Percentiles rank a stretch among this genome's conserved stretches.
Conservation (phyloP, 2,329 filamentous ascomycete species). For the Rutstroemia sp. region DNA sequence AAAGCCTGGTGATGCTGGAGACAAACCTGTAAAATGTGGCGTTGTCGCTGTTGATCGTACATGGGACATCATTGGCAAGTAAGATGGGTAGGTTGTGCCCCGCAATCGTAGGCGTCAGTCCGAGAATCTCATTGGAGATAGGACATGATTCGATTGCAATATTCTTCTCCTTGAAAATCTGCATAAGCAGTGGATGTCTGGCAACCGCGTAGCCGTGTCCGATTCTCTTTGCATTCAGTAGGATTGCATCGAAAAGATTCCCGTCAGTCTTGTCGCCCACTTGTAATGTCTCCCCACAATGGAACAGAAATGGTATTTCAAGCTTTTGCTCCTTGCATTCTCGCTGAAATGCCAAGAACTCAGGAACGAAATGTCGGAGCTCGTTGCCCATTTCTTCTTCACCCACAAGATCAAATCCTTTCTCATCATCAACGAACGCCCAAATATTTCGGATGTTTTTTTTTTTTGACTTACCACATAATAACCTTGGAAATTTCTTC, state of each 20-base stretch:
- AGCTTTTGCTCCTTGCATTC: conserved; percentile 41
- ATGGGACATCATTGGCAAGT: conserved; percentile 65
- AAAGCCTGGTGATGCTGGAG: no score
- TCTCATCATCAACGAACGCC: not conserved
- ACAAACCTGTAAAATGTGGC: conserved; percentile 62
- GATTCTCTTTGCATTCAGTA: conserved; percentile 60
- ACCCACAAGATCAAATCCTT: conserved; percentile 64
- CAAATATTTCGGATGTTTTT: not conserved
- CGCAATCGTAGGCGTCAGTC: conserved; percentile 56
- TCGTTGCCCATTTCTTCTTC: conserved; percentile 58
- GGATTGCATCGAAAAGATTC: conserved; percentile 62
- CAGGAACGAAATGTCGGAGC: conserved; percentile 45
- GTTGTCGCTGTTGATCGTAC: conserved; percentile 69
- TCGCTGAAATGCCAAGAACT: conserved; percentile 49
- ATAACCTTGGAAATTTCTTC: conserved; percentile 45
- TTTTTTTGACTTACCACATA: conserved; percentile 47
- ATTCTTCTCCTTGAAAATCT: conserved; percentile 53
- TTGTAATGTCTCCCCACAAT: conserved; percentile 69
- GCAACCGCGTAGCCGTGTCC: conserved; percentile 67
- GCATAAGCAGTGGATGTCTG: conserved; percentile 58
- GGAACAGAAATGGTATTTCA: conserved; percentile 66
- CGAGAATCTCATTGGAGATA: conserved; percentile 70
- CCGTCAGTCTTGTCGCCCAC: conserved; percentile 56
- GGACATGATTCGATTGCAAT: conserved; percentile 72
- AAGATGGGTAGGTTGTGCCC: conserved; percentile 62